A percentile compares a stretch with the other conserved stretches of the same genome.
Evolutionary conservation across 2,329 filamentous ascomycete genomes (phyloP).

Genomic region (Chaetomiaceae sp.): DNA sequence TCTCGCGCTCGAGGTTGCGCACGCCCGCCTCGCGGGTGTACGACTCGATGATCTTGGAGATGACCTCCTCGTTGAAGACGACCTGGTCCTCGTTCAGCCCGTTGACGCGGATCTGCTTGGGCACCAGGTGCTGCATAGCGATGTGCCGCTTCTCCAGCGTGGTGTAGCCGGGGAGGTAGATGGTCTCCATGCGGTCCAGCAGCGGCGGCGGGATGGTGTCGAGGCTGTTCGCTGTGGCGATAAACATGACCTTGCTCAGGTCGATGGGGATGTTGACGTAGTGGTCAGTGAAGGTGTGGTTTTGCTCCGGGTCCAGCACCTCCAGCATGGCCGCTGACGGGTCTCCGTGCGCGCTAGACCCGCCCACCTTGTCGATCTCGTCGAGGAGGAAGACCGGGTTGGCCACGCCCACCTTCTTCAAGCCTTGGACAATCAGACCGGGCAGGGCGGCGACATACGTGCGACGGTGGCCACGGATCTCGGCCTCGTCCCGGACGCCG

Average conservation of each 20-base stretch:
- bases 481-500: conserved; percentile 91
- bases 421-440: conserved; percentile 83
- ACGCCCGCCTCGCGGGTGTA: conserved; percentile 97
- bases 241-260: conserved; percentile 93
- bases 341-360: conserved; percentile 88
- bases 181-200: conserved; percentile 95
- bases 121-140: conserved; percentile 85
- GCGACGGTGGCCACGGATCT: conserved; percentile 88
- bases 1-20: conserved; percentile 90
- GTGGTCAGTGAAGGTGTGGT: conserved; percentile 90
- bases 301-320: conserved; percentile 95
- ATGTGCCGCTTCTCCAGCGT: conserved; percentile 97
- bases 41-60: conserved; percentile 91
- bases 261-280: conserved; percentile 96
- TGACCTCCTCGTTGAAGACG: conserved; percentile 70
- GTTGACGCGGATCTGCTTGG: conserved; percentile 90
- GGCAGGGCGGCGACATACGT: conserved; percentile 99
- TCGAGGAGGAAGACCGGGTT: conserved; percentile 95
- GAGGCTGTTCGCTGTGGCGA: conserved; percentile 90
- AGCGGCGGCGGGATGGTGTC: conserved; percentile 94
- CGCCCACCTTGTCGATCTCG: conserved; percentile 95
- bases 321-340: conserved; percentile 97
- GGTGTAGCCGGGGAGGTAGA: conserved; percentile 89
- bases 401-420: conserved; percentile 91
- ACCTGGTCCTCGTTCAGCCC: conserved; percentile 75